Evolutionary conservation across 2,329 filamentous ascomycete species (phyloP).

Genomic region (Calonectria pseudoreteaudii): DNA sequence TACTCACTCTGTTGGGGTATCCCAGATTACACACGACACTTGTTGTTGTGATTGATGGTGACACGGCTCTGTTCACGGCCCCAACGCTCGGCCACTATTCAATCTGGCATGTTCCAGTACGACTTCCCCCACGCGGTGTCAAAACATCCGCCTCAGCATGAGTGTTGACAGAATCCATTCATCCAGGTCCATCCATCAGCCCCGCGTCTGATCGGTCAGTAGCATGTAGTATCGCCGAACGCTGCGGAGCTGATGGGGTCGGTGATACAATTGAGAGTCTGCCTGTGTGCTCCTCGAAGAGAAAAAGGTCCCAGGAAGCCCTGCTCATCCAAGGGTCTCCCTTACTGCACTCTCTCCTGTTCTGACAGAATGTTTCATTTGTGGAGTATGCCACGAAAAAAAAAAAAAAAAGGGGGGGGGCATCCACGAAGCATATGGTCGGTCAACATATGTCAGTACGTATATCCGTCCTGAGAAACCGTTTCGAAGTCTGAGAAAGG

Average conservation of each 20-base stretch:
- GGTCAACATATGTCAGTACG: background rate
- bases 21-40: background rate
- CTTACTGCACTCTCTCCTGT: conserved; percentile 20
- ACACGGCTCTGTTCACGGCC: conserved; percentile 22
- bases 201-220: conserved; percentile 23
- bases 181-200: conserved; percentile 11
- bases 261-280: conserved; percentile 24
- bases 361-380: conserved; percentile 35
- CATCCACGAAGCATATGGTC: conserved; percentile 12
- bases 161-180: conserved; percentile 16
- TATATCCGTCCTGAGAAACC: background rate
- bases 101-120: conserved; percentile 10
- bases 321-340: conserved; percentile 25
- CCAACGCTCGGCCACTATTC: conserved; percentile 17
- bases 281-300: conserved; percentile 2
- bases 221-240: conserved; percentile 25
- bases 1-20: background rate
- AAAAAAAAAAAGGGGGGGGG: conserved; percentile 18
- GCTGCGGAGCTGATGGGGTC: conserved; percentile 26
- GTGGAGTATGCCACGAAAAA: conserved; percentile 27
- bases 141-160: conserved; percentile 18
- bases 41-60: background rate
- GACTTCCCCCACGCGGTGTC: conserved; percentile 10
- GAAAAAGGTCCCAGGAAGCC: conserved; percentile 15
- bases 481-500: background rate